A percentile compares a stretch with the other conserved stretches of the same genome.
phyloP scores from a whole-genome alignment of 2,329 filamentous ascomycete species.

The Botryosphaeria agaves region DNA sequence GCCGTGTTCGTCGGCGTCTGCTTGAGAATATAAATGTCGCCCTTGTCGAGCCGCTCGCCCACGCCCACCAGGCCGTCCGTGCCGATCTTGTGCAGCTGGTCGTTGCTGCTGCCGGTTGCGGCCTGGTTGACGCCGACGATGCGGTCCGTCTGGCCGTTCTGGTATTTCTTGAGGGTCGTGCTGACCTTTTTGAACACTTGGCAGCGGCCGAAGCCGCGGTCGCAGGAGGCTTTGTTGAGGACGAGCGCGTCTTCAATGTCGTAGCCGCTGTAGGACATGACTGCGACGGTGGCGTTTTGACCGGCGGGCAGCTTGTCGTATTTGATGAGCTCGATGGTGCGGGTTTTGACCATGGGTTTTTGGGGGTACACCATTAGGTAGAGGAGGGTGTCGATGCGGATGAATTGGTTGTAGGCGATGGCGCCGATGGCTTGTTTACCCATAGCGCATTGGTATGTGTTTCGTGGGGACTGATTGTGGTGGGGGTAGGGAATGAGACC shows the following conservation, averaged over 20 bases:
- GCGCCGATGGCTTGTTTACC: conserved; percentile 99
- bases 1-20: conserved; percentile 64
- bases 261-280: conserved; percentile 99
- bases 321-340: conserved; percentile 89
- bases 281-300: conserved; percentile 91
- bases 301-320: conserved; percentile 96
- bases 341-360: conserved; percentile 90
- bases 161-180: conserved; percentile 72
- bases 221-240: conserved; percentile 87
- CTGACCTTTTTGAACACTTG: conserved; percentile 96
- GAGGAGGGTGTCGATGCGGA: conserved; percentile 85
- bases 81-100: conserved; percentile 52
- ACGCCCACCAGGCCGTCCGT: conserved; percentile 80
- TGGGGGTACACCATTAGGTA: conserved; percentile 97
- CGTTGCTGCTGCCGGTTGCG: conserved; percentile 29
- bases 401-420: conserved; percentile 96
- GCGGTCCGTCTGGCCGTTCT: conserved; percentile 52
- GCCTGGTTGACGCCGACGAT: too few species aligned
- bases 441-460: conserved; percentile 99
- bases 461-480: conserved; percentile 96
- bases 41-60: conserved; percentile 58
- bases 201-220: conserved; percentile 88
- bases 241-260: conserved; percentile 98
- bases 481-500: conserved; percentile 95
- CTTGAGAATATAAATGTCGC: conserved; percentile 84